Percentiles rank a stretch among this genome's conserved stretches.
Evolutionary conservation across 352 stramenopile genomes (phyloP).

Genomic region (Globisporangium radiosum): DNA sequence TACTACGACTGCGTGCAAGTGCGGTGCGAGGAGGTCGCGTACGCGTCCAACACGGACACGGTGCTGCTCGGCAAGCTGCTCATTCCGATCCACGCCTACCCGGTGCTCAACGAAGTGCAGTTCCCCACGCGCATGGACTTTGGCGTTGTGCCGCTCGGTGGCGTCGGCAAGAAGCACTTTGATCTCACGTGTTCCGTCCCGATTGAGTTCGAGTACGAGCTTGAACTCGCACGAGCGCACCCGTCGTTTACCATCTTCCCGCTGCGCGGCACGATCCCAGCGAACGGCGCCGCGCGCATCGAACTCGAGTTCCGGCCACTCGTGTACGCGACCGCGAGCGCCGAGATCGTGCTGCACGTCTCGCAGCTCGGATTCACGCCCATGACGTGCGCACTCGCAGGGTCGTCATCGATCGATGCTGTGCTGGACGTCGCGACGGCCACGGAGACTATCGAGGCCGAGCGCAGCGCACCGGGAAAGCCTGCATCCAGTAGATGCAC

Average conservation of each 20-base stretch:
- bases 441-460: not conserved
- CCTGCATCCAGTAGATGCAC: not conserved
- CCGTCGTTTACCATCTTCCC: constrained; percentile 76
- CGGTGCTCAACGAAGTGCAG: constrained; percentile 67
- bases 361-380: constrained; percentile 76
- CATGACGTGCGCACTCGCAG: constrained; percentile 49
- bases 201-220: constrained; percentile 85
- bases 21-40: constrained; percentile 62
- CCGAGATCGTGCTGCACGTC: constrained; percentile 61
- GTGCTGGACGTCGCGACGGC: not conserved
- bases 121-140: constrained; percentile 84
- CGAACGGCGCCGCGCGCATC: constrained; percentile 54
- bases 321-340: constrained; percentile 49
- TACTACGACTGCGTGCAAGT: constrained; percentile 88
- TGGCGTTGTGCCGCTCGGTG: constrained; percentile 49
- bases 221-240: constrained; percentile 57
- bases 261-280: constrained; percentile 56
- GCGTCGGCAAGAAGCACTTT: constrained; percentile 31
- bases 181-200: constrained; percentile 71
- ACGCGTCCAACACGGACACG: constrained; percentile 43
- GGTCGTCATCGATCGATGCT: constrained; percentile 44
- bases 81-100: constrained; percentile 85
- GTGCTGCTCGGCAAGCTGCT: constrained; percentile 34
- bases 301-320: constrained; percentile 73
- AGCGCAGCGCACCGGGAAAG: not conserved